A percentile compares a stretch with the other conserved stretches of the same genome.
Conservation (phyloP, 2,329 filamentous ascomycete genomes). For the Monosporascus sp. region DNA sequence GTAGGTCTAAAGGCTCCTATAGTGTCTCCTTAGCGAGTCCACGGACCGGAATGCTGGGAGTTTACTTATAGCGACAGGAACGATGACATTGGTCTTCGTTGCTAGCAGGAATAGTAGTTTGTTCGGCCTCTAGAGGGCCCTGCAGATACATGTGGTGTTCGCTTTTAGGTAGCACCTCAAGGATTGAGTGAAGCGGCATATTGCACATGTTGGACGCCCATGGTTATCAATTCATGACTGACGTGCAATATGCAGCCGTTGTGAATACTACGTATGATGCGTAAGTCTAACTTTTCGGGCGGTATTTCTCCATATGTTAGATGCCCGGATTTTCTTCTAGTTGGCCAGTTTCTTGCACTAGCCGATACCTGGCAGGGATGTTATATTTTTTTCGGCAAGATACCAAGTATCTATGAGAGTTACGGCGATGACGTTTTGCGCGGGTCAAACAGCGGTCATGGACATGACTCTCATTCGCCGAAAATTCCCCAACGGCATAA, state of each 20-base stretch:
- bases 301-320: too few species aligned
- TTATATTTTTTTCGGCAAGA: too few species aligned
- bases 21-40: constrained; percentile 55
- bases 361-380: too few species aligned
- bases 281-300: too few species aligned
- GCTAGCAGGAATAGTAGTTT: constrained; percentile 66
- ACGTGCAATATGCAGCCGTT: too few species aligned
- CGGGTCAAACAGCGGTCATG: neutral
- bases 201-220: constrained; percentile 46
- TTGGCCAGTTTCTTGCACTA: too few species aligned
- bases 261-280: too few species aligned
- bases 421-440: neutral
- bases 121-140: constrained; percentile 54
- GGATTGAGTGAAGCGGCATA: constrained; percentile 50
- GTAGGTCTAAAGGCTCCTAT: constrained; percentile 58
- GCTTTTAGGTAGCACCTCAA: constrained; percentile 67
- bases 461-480: neutral
- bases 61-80: constrained; percentile 47
- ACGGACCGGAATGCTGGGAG: constrained; percentile 55
- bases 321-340: too few species aligned
- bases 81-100: constrained; percentile 55
- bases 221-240: too few species aligned
- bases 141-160: constrained; percentile 81
- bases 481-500: neutral
- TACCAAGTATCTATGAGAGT: too few species aligned